phyloP scores from a whole-genome alignment of 768 basidiomycete genomes.

The Multifurca ochricompacta region DNA sequence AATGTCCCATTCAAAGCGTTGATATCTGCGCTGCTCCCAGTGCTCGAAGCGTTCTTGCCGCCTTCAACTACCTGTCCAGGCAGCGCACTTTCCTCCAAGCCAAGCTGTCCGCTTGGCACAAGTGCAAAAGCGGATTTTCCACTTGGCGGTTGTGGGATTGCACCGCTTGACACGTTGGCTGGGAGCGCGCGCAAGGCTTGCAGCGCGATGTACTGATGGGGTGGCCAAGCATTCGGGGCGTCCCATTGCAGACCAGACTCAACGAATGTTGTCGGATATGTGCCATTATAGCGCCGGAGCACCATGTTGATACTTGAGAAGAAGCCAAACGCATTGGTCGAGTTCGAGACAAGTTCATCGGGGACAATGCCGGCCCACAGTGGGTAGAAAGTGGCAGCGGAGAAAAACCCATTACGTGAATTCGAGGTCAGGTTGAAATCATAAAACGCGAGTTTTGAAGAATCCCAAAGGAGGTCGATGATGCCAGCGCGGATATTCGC shows the following conservation, averaged over 20 bases:
- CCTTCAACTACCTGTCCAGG: constrained; percentile 54
- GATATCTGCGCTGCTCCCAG: constrained; percentile 52
- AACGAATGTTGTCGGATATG: constrained; percentile 72
- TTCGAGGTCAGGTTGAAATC: constrained; percentile 78
- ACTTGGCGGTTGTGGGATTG: constrained; percentile 43
- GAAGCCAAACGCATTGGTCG: constrained; percentile 55
- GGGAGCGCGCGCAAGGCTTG: constrained; percentile 72
- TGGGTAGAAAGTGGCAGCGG: constrained; percentile 75
- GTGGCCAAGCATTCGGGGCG: constrained; percentile 85
- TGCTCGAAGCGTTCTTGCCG: constrained; percentile 40
- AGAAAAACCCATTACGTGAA: constrained; percentile 56
- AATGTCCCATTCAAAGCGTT: constrained; percentile 50
- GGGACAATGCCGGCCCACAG: constrained; percentile 86
- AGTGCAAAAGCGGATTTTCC: constrained; percentile 57
- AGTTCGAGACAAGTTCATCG: constrained; percentile 48
- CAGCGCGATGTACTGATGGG: constrained; percentile 75
- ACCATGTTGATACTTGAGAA: constrained; percentile 75
- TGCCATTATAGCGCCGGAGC: constrained; percentile 81
- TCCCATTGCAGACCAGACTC: constrained; percentile 83
- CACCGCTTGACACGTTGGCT: constrained; percentile 52
- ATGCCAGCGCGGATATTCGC: constrained; percentile 55
- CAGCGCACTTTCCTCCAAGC: constrained; percentile 58
- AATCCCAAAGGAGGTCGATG: constrained; percentile 83
- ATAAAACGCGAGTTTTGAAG: constrained; percentile 77
- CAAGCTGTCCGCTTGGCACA: constrained; percentile 77